Conservation (phyloP, 495 filamentous ascomycete species). For the Astrothelium subdiscretum region DNA sequence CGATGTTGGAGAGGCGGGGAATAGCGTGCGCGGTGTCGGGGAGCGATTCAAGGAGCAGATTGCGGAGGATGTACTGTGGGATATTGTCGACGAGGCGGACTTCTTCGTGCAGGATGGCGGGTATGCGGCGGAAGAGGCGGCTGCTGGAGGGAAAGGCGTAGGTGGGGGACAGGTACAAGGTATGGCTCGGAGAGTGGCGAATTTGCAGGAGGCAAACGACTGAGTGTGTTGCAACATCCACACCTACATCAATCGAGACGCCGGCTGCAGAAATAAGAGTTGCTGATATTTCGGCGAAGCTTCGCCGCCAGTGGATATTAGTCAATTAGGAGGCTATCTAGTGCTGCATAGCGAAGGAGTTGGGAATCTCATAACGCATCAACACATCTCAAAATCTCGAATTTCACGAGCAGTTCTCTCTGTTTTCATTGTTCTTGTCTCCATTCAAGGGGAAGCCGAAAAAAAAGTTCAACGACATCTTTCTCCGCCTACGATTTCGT, state of each 20-base stretch:
- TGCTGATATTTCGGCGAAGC: background rate
- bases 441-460: background rate
- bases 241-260: too few relatives aligned
- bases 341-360: background rate
- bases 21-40: conserved; percentile 38
- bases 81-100: conserved; percentile 85
- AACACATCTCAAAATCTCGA: background rate
- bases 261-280: background rate
- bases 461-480: background rate
- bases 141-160: conserved; percentile 1
- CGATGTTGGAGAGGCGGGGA: background rate
- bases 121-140: conserved; percentile 24
- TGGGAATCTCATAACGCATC: background rate
- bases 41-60: conserved; percentile 91
- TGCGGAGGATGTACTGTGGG: conserved; percentile 84
- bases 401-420: background rate
- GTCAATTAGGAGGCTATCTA: background rate
- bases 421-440: background rate
- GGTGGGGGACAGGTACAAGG: background rate
- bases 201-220: background rate
- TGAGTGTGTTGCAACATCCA: too few relatives aligned
- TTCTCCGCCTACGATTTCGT: background rate
- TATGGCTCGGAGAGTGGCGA: background rate
- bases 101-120: conserved; percentile 58
- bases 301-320: background rate